A percentile compares a stretch with the other conserved stretches of the same genome.
Evolutionary conservation across 768 basidiomycete genomes (phyloP).

Genomic region (Amanita muscaria): DNA sequence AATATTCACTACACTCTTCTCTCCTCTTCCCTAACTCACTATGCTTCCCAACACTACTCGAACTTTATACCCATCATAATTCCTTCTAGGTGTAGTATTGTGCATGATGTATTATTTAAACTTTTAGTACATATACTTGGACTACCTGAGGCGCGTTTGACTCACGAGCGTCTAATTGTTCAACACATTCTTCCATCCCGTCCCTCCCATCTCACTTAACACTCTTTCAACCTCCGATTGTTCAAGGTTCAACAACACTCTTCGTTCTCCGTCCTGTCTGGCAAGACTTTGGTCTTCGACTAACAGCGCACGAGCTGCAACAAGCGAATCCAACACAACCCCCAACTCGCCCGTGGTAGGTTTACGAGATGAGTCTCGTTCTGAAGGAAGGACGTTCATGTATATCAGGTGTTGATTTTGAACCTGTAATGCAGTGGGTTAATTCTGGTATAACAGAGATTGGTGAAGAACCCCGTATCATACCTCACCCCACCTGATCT

Average conservation of each 20-base stretch:
- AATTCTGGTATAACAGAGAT: slow-evolving; percentile 59
- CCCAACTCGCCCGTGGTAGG: slow-evolving; percentile 57
- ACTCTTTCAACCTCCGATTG: slow-evolving; percentile 79
- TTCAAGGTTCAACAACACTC: slow-evolving; percentile 77
- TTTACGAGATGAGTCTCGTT: slow-evolving; percentile 46
- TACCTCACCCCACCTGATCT: slow-evolving; percentile 81
- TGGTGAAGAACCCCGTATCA: slow-evolving; percentile 60
- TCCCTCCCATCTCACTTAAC: slow-evolving; percentile 71
- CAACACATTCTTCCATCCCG: slow-evolving; percentile 52
- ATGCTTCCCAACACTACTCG: too few species aligned
- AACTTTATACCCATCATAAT: too few species aligned
- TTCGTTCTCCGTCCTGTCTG: slow-evolving; percentile 56
- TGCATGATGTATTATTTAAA: too few species aligned
- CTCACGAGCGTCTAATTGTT: slow-evolving; percentile 5
- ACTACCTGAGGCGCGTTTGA: too few species aligned
- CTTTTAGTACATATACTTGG: too few species aligned
- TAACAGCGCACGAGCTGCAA: slow-evolving; percentile 69
- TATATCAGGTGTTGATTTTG: slow-evolving; percentile 71
- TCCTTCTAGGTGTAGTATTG: too few species aligned
- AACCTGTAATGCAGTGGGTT: slow-evolving; percentile 55
- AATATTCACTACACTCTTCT: too few species aligned
- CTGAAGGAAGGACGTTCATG: slow-evolving; percentile 50
- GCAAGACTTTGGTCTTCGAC: slow-evolving; percentile 53
- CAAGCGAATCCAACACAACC: slow-evolving; percentile 65
- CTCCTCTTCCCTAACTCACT: too few species aligned